Conservation (phyloP, 2,329 filamentous ascomycete species). For the Pseudocercospora pini-densiflorae region DNA sequence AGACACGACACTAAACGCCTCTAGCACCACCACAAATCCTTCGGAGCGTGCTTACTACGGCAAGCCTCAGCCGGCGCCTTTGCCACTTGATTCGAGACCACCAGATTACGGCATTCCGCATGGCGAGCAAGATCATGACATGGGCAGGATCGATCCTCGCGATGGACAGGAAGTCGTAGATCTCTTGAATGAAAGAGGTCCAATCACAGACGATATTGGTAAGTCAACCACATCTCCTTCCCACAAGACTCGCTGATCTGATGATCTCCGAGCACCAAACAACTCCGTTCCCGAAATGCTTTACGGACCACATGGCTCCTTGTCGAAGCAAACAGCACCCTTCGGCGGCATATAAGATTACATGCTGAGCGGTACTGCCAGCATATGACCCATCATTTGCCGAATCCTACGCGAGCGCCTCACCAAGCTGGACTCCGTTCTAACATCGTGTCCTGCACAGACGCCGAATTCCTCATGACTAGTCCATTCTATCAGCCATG, state of each 20-base stretch:
- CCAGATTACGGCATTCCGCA: slow-evolving; percentile 33
- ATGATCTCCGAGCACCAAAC: slow-evolving; percentile 25
- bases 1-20: slow-evolving; percentile 33
- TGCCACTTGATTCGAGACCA: slow-evolving; percentile 33
- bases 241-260: slow-evolving; percentile 19
- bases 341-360: neutral
- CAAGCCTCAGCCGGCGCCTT: slow-evolving; percentile 31
- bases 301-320: slow-evolving; percentile 29
- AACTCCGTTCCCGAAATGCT: slow-evolving; percentile 34
- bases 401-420: slow-evolving; percentile 21
- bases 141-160: slow-evolving; percentile 30
- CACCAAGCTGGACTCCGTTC: slow-evolving; percentile 22
- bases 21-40: slow-evolving; percentile 28
- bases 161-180: slow-evolving; percentile 43
- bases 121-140: slow-evolving; percentile 35
- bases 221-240: slow-evolving; percentile 22
- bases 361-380: slow-evolving; percentile 22
- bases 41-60: slow-evolving; percentile 30
- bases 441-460: slow-evolving; percentile 22
- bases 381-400: slow-evolving; percentile 29
- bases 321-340: slow-evolving; percentile 20
- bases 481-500: slow-evolving; percentile 30
- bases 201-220: slow-evolving; percentile 34
- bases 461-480: slow-evolving; percentile 34
- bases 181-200: slow-evolving; percentile 34